Conservation (phyloP, 345 rosid genomes). For the Eucalyptus marginata region DNA sequence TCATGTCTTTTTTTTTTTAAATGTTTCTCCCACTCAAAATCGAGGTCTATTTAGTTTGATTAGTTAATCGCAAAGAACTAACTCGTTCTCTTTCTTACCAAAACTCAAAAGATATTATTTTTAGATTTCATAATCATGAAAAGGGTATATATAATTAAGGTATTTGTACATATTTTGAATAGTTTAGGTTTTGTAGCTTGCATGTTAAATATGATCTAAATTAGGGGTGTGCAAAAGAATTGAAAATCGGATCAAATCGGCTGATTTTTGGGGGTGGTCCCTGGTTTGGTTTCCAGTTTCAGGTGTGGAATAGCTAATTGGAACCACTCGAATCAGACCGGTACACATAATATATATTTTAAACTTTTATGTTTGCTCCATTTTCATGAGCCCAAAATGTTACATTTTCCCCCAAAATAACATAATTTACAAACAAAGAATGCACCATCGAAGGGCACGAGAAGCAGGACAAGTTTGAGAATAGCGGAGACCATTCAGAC, state of each 20-base stretch:
- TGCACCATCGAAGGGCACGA: neutral
- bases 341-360: too few species aligned
- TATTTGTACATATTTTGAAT: too few species aligned
- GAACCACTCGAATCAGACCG: fast-evolving
- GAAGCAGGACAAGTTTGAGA: neutral
- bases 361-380: neutral
- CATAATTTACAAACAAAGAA: neutral
- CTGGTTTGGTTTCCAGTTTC: too few species aligned
- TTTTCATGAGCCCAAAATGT: neutral
- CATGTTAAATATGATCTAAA: neutral
- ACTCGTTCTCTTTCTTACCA: neutral
- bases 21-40: neutral
- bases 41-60: neutral
- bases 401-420: neutral
- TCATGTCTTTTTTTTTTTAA: too few species aligned
- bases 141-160: neutral
- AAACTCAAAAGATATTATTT: neutral
- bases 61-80: neutral
- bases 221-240: neutral
- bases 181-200: neutral
- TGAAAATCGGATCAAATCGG: too few species aligned
- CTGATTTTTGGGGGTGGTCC: too few species aligned
- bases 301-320: neutral
- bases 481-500: neutral
- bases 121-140: neutral